These are phyloP conservation scores for Bassia scoparia DNA, from an alignment of 148 eudicot genomes.

Conservation along the genomic window DNA sequence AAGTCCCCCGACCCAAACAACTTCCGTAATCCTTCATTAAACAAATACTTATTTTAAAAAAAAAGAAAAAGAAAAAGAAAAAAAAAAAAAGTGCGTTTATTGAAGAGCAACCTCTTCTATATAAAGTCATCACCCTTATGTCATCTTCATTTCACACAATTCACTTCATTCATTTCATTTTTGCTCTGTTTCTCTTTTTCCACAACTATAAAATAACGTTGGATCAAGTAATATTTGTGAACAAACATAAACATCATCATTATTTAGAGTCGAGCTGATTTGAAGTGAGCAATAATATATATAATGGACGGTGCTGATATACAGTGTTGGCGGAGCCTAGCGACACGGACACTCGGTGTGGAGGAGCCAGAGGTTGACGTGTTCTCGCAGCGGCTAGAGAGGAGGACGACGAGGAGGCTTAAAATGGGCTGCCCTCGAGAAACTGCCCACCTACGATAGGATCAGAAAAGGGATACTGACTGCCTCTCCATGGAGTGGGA, in stretches of 20 bases:
- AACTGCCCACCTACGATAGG: constrained; percentile 53
- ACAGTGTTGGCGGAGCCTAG: constrained; percentile 30
- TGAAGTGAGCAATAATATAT: neutral
- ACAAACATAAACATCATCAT: no score
- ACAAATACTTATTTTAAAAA: no score
- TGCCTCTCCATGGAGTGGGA: constrained; percentile 31
- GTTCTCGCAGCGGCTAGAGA: constrained; percentile 38
- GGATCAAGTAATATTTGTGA: no score
- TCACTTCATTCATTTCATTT: neutral
- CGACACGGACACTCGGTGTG: constrained; percentile 37
- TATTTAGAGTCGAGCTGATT: no score
- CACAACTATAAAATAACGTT: no score
- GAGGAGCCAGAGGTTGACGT: constrained; percentile 32
- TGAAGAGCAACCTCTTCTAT: no score
- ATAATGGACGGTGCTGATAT: constrained; percentile 27
- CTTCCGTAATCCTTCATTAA: no score
- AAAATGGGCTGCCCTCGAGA: constrained; percentile 66
- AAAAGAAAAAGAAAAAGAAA: no score
- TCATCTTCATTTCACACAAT: constrained; percentile 11
- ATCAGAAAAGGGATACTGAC: constrained; percentile 45
- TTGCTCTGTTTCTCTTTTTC: neutral
- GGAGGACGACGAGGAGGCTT: constrained; percentile 66
- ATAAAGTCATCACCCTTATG: constrained; percentile 13
- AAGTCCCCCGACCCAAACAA: neutral
- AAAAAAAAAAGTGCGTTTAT: no score